Base-by-base conservation (phyloP, 441 rosid species). In the Adansonia madagascariensis region DNA sequence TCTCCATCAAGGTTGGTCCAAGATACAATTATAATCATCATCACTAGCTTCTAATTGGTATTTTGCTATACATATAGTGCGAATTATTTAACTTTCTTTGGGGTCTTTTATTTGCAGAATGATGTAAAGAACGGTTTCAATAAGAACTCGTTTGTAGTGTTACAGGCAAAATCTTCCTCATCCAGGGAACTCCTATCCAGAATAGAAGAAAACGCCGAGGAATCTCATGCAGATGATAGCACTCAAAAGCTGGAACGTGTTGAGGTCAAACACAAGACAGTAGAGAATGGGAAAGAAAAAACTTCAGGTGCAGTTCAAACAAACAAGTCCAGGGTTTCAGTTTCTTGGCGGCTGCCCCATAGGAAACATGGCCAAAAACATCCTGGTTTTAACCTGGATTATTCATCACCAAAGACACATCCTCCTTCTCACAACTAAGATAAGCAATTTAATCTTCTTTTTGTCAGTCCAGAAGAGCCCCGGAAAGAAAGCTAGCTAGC, bases 401-500 rank as follows among this genome's bases (percentile, higher is more conserved):
- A 94, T 79, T 79, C 90, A 77, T 94, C 92, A 17, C 98, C 98
- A 35, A 90, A 84, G 75, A 92, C 90, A n/a, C 98, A 94, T 67
- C 98, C 98, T 22, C 98, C 98, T 72, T 86, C 91, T 55, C 98
- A 94, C 82, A 94, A 94, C 85, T 94, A 84, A 87, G 27, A 8
- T 68, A 22, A 41, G 17, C 27, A 43, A 41, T 41, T 41, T n/a
- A n/a, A 39, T 31, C 7, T 68, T 47, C 14, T 8, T 3, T 20
- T 57, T 57, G 24, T 17, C 10, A 7, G 22, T 64, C 68, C 50
- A 17, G 22, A 24, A 27, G 39, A 60, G 65, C 3, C n/a, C 7
- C 14, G 12, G 64, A 60, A 22, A 60, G n/a, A 14, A 60, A 22
- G 65, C 31, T 59, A 20, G 43, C 56, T 50, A 59, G 17, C 17